phyloP scores from a whole-genome alignment of 2,329 filamentous ascomycete genomes.

The Penicillium digitatum region DNA sequence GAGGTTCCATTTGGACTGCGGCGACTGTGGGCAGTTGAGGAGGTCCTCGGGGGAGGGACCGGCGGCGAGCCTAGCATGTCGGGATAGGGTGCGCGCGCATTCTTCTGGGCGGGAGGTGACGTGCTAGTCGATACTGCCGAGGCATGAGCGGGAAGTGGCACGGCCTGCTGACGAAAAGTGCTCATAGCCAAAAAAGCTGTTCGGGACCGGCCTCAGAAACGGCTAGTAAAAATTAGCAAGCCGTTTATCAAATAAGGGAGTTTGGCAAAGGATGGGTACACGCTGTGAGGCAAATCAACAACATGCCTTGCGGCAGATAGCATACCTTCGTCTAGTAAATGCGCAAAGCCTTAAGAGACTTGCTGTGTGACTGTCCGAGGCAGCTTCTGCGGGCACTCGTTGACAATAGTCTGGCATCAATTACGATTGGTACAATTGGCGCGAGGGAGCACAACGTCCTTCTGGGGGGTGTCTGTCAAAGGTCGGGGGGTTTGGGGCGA shows the following conservation, averaged over 20 bases:
- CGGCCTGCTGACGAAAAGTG: slow-evolving; percentile 44
- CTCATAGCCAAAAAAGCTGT: slow-evolving; percentile 42
- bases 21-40: slow-evolving; percentile 62
- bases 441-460: slow-evolving; percentile 23
- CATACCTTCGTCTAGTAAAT: slow-evolving; percentile 47
- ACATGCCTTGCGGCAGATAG: slow-evolving; percentile 64
- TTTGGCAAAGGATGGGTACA: slow-evolving; percentile 32
- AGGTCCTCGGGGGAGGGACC: slow-evolving; percentile 74
- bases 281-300: slow-evolving; percentile 56
- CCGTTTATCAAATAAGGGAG: slow-evolving; percentile 37
- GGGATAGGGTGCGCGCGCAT: slow-evolving; percentile 34
- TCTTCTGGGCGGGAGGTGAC: slow-evolving; percentile 28
- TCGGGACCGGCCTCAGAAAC: slow-evolving; percentile 30
- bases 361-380: slow-evolving; percentile 22
- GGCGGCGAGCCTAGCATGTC: slow-evolving; percentile 60
- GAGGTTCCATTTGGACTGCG: slow-evolving; percentile 38
- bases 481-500: slow-evolving; percentile 16
- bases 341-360: slow-evolving; percentile 20
- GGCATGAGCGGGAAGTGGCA: slow-evolving; percentile 41
- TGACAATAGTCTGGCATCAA: slow-evolving; percentile 18
- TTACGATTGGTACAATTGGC: slow-evolving; percentile 24
- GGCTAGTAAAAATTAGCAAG: slow-evolving; percentile 29
- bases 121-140: slow-evolving; percentile 39
- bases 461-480: slow-evolving; percentile 22
- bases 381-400: slow-evolving; percentile 22